Evolutionary conservation across 495 filamentous ascomycete genomes (phyloP), one percentile per base, ranked within the genome.

Genomic region (Talaromyces trachyspermus): DNA sequence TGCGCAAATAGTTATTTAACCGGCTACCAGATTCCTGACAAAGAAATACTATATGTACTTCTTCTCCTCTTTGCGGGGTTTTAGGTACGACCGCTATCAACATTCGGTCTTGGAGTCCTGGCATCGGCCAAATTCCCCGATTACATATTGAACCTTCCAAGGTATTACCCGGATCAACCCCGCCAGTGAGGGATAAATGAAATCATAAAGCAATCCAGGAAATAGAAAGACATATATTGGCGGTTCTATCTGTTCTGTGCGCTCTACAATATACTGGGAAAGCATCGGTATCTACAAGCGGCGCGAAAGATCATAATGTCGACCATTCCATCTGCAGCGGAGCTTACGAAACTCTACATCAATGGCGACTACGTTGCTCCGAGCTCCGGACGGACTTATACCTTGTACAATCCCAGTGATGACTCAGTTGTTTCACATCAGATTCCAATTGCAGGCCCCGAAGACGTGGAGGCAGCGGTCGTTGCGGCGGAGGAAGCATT

Each of bases 371-470:
- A 37, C 14, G 33, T 37, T 15, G 2, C 14, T 12, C 10, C 33
- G 14, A 37, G 19, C 14, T 37, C 33, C 14, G 33, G 33, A 37
- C 33, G 19, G 19, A 37, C 2, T 7, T 37, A 12, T 37, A 37
- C 32, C 26, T 41, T 56, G 10, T 50, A 54, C 46, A 53, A 51
- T 11, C 56, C 51, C 33, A 40, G 23, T 7, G 44, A 49, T 30
- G 48, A 32, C n/a, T 20, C 25, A 1, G 12, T 52, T 3, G 41
- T 57, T 1, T 40, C 42, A 10, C 44, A 54, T 24, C 40, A 46
- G 20, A 48, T 57, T 14, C 51, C 48, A n/a, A 35, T 49, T 25
- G 51, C 54, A 6, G 45, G 33, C 0, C 4, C 49, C 50, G 17
- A 37, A 51, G 18, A 35, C n/a, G 5, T 37, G 10, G 33, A 37